A percentile compares a stretch with the other conserved stretches of the same genome.
Evolutionary conservation across 2,329 filamentous ascomycete genomes (phyloP).

Genomic region (Venturia carpophila): DNA sequence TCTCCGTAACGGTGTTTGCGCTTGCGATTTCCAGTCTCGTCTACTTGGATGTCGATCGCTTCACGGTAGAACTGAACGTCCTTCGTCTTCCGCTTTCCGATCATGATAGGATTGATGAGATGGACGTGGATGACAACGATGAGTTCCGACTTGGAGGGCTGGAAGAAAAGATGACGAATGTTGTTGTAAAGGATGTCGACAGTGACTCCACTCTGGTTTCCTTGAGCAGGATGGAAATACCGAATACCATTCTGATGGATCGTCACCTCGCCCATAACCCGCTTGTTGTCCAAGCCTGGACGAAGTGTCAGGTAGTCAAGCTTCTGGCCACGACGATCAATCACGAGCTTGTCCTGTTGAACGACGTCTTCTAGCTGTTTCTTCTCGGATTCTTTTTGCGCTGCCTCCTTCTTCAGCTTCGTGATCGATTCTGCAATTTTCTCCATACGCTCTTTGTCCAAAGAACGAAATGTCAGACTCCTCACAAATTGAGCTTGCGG

Average conservation of each 20-base stretch:
- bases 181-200: slow-evolving; percentile 97
- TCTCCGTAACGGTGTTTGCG: slow-evolving; percentile 96
- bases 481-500: slow-evolving; percentile 91
- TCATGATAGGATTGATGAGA: slow-evolving; percentile 94
- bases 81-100: slow-evolving; percentile 98
- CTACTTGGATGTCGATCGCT: slow-evolving; percentile 96
- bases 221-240: slow-evolving; percentile 62
- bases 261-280: slow-evolving; percentile 89
- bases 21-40: slow-evolving; percentile 96
- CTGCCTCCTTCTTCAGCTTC: slow-evolving; percentile 87
- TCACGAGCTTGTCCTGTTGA: slow-evolving; percentile 94
- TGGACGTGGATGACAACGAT: slow-evolving; percentile 98
- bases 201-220: slow-evolving; percentile 54
- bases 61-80: slow-evolving; percentile 98
- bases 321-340: slow-evolving; percentile 84
- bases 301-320: slow-evolving; percentile 94
- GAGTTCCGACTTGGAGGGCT: slow-evolving; percentile 90
- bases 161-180: slow-evolving; percentile 97
- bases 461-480: slow-evolving; percentile 89
- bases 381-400: slow-evolving; percentile 94
- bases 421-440: slow-evolving; percentile 90
- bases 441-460: slow-evolving; percentile 78
- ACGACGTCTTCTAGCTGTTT: slow-evolving; percentile 99
- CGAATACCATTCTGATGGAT: slow-evolving; percentile 99
- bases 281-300: slow-evolving; percentile 91